Base-by-base conservation (phyloP, 1,284 basidiomycete genomes). In the Rhizoctonia solani region DNA sequence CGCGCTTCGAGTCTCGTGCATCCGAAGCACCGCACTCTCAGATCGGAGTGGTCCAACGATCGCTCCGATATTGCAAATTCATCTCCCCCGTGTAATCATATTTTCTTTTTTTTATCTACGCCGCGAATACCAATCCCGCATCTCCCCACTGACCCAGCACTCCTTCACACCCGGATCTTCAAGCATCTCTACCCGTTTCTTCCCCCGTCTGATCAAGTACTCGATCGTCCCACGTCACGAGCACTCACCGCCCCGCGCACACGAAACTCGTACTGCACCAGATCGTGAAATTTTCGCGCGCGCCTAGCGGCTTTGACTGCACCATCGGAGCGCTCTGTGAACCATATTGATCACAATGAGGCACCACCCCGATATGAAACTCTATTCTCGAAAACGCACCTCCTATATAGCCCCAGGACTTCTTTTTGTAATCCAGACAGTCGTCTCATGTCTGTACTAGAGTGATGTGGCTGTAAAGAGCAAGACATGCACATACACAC, bases 221-320 rank as follows among this genome's bases (percentile, higher is more conserved):
- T 92, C 90, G 47, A 92, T 83, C 9, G 83, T 82, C 81, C 80
- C 68, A 91, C 79, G 68, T 89, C 82, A 34, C 87, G 83, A 3
- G 86, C 79, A 4, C 85, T 83, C n/a, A 89, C 79, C 0, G 78
- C 78, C 2, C 79, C 74, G 1, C 87, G 86, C 3, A 78, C 80
- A 73, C 79, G 87, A 76, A 92, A 92, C 16, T 80, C 82, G 75
- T 88, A 86, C 67, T 85, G 87, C 25, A 89, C 80, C 72, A 84
- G 84, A 47, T 89, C 80, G 21, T 78, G 78, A 77, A 91, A 92
- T 86, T 89, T 25, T 81, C 78, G 53, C 81, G 87, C 0, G 83
- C 78, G 5, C 76, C 69, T 0, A 76, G 74, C 6, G 89, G 88
- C 77, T 92, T 92, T 9, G 82, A 81, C 59, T 78, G 81, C 4